Evolutionary conservation across 306 rosid species (phyloP).

Genomic region (Gynostemma pentaphyllum): DNA sequence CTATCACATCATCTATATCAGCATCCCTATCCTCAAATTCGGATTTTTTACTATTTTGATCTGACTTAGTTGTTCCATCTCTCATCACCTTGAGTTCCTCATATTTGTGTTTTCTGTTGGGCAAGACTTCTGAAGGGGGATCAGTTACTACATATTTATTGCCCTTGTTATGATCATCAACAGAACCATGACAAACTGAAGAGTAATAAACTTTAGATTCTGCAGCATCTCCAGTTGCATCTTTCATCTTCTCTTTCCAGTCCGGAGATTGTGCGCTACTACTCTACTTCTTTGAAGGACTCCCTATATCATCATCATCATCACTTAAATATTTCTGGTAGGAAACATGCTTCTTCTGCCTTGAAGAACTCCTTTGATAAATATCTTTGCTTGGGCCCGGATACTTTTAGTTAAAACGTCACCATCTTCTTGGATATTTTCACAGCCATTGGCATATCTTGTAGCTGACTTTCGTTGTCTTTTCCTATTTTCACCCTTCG

Average conservation of each 20-base stretch:
- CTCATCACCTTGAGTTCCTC: slow-evolving; percentile 16
- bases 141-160: slow-evolving; percentile 9
- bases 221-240: slow-evolving; percentile 20
- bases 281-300: slow-evolving; percentile 28
- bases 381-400: slow-evolving; percentile 9
- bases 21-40: slow-evolving; percentile 11
- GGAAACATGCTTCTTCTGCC: slow-evolving; percentile 34
- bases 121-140: slow-evolving; percentile 15
- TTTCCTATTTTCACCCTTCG: slow-evolving; percentile 30
- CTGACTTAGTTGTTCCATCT: slow-evolving; percentile 24
- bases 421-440: slow-evolving; percentile 19
- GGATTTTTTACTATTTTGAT: slow-evolving; percentile 16
- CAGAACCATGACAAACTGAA: slow-evolving; percentile 8
- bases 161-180: slow-evolving; percentile 13
- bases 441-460: slow-evolving; percentile 25
- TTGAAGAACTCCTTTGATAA: slow-evolving; percentile 28
- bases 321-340: slow-evolving; percentile 17
- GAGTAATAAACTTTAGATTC: slow-evolving; percentile 9
- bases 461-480: slow-evolving; percentile 30
- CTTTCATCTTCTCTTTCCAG: slow-evolving; percentile 16
- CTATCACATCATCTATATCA: slow-evolving; percentile 18
- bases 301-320: slow-evolving; percentile 26
- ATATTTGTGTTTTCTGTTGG: slow-evolving; percentile 17
- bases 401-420: slow-evolving; percentile 19
- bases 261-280: slow-evolving; percentile 17